Conservation (phyloP, 2,329 filamentous ascomycete species). For the Fusarium poae region DNA sequence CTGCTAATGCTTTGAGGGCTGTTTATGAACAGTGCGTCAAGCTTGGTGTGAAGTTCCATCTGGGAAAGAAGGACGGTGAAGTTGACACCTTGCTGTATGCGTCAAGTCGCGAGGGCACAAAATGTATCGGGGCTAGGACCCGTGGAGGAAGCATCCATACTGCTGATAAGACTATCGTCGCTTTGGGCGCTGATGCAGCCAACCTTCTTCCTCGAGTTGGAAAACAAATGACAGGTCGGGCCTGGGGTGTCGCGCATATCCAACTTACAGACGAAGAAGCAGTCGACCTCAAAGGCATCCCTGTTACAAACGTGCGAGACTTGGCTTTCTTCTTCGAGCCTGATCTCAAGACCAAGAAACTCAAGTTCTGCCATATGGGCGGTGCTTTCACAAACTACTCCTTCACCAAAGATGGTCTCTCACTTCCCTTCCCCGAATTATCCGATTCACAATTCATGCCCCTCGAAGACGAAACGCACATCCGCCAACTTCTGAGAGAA, state of each 20-base stretch:
- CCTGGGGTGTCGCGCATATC: conserved; percentile 33
- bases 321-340: conserved; percentile 36
- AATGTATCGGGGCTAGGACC: conserved; percentile 25
- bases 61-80: conserved; percentile 18
- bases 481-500: conserved; percentile 24
- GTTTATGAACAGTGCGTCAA: conserved; percentile 32
- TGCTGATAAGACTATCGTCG: conserved; percentile 30
- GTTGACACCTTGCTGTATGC: conserved; percentile 28
- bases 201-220: conserved; percentile 25
- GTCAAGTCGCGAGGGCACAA: conserved; percentile 22
- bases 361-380: conserved; percentile 39
- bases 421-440: conserved; percentile 5
- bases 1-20: conserved; percentile 24
- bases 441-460: conserved; percentile 35
- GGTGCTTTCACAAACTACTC: conserved; percentile 34
- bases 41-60: conserved; percentile 25
- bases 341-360: conserved; percentile 25
- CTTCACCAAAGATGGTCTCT: conserved; percentile 31
- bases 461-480: conserved; percentile 27
- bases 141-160: conserved; percentile 13
- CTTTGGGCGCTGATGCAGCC: conserved; percentile 21
- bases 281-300: conserved; percentile 19
- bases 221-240: conserved; percentile 33
- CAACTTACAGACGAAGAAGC: conserved; percentile 34
- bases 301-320: conserved; percentile 34